A percentile compares a stretch with the other conserved stretches of the same genome.
Evolutionary conservation across 2,329 filamentous ascomycete species (phyloP).

Genomic region (Trichoderma brevicompactum): DNA sequence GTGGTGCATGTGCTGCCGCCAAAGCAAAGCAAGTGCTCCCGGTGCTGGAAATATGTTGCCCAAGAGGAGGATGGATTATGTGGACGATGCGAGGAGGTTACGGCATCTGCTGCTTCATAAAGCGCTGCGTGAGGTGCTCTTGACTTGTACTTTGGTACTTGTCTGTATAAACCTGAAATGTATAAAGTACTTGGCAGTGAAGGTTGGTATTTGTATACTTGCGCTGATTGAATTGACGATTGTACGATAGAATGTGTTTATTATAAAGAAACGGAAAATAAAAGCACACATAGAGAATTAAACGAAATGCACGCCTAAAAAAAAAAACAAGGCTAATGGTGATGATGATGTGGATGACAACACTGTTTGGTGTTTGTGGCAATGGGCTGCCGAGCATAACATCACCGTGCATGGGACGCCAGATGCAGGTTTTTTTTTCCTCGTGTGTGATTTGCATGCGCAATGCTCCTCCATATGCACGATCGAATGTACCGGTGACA

Average conservation of each 20-base stretch:
- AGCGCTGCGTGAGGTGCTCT: too few species aligned
- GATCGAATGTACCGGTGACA: constrained; percentile 4
- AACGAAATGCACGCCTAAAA: background rate
- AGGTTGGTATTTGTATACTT: too few species aligned
- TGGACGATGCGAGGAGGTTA: constrained; percentile 70
- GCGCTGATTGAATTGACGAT: background rate
- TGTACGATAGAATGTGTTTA: constrained; percentile 11
- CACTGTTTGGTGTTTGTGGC: background rate
- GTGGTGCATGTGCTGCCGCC: constrained; percentile 55
- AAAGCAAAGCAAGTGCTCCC: constrained; percentile 70
- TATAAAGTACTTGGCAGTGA: too few species aligned
- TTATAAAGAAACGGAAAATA: background rate
- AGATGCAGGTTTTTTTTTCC: background rate
- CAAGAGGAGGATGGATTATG: constrained; percentile 70
- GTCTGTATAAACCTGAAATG: background rate
- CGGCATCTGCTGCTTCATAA: background rate
- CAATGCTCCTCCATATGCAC: background rate
- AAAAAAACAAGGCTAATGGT: too few species aligned
- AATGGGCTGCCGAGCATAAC: constrained; percentile 6
- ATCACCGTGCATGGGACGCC: constrained; percentile 23
- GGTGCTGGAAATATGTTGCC: constrained; percentile 90
- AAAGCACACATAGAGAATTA: background rate
- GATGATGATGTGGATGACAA: background rate
- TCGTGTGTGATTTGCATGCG: background rate
- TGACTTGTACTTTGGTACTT: background rate